phyloP scores from a whole-genome alignment of 495 filamentous ascomycete species.

The Cercophora scortea region DNA sequence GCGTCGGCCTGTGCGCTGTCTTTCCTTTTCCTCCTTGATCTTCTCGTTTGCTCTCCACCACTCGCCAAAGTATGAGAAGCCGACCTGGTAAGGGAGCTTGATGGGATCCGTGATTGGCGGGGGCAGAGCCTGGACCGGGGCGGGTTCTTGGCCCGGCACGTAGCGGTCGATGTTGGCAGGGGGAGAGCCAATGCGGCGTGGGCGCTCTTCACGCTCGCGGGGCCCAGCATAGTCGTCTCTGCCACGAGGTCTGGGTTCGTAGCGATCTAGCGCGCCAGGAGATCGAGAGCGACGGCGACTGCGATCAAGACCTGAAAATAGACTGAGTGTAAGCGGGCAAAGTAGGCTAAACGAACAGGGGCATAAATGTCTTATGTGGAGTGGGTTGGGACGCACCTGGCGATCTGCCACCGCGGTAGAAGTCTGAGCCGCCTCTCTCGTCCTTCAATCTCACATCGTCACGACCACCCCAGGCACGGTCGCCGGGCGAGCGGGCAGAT shows the following conservation, averaged over 20 bases:
- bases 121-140: constrained; percentile 45
- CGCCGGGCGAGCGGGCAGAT: constrained; percentile 40
- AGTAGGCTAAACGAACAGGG: not conserved
- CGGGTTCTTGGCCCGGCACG: constrained; percentile 72
- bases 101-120: constrained; percentile 80
- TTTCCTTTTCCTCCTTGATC: constrained; percentile 82
- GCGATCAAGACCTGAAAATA: constrained; percentile 29
- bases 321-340: constrained; percentile 5
- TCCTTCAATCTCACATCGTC: constrained; percentile 41
- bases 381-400: constrained; percentile 37
- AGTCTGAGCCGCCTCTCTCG: constrained; percentile 36
- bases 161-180: constrained; percentile 88
- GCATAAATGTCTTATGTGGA: not conserved
- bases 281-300: constrained; percentile 61
- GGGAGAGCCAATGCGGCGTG: constrained; percentile 49
- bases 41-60: constrained; percentile 88
- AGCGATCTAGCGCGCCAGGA: constrained; percentile 61
- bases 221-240: constrained; percentile 61
- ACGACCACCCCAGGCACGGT: constrained; percentile 41
- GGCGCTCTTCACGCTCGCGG: constrained; percentile 49
- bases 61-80: constrained; percentile 93
- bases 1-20: constrained; percentile 64
- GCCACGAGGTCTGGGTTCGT: constrained; percentile 55
- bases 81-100: constrained; percentile 83
- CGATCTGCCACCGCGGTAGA: constrained; percentile 49